Base-by-base conservation (phyloP, 495 filamentous ascomycete genomes). In the Talaromyces nanjingensis region DNA sequence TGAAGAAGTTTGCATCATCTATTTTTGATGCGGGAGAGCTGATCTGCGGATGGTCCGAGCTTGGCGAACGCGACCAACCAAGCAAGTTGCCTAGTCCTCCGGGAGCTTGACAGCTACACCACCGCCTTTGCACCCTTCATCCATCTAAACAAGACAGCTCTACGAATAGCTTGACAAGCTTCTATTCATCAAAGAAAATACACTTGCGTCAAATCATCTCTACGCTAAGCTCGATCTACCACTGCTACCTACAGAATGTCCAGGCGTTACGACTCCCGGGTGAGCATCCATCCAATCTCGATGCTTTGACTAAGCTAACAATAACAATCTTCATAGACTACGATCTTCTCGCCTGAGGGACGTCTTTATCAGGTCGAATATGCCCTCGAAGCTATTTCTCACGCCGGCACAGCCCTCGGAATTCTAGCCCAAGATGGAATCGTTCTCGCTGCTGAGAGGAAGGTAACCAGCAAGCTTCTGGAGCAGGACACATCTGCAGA, bases 361-460 rank as follows among this genome's bases (percentile, higher is more conserved):
- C 92, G 94, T 69, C 85, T 98, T 60, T 98, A 98, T 77, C 94
- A 98, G 79, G 94, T 98, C 68, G 94, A 98, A 85, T 98, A 98
- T 85, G 94, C 94, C 14, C 86, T 98, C 22, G 94, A 98, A 74
- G 94, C 94, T 70, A 98, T 98, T 72, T 98, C 96, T 56, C 96
- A 98, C 71, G 94, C 94, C 65, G 94, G 94, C 63, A 98, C 94
- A 24, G 94, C 94, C 65, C 86, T 98, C 65, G 94, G 94, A 57
- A 96, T 98, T 70, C 84, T 98, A 66, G 93, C 94, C 61, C 92
- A 92, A 76, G 94, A 98, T 86, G 94, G 94, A 71, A 98, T 98
- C 73, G 94, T 98, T 64, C 86, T 98, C 59, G 94, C 94, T 55
- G 94, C 94, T n/a, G 94, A 98, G 86, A 87, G 94, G 76, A 98